phyloP scores from a whole-genome alignment of 768 basidiomycete species.

The Ramaria rubella region DNA sequence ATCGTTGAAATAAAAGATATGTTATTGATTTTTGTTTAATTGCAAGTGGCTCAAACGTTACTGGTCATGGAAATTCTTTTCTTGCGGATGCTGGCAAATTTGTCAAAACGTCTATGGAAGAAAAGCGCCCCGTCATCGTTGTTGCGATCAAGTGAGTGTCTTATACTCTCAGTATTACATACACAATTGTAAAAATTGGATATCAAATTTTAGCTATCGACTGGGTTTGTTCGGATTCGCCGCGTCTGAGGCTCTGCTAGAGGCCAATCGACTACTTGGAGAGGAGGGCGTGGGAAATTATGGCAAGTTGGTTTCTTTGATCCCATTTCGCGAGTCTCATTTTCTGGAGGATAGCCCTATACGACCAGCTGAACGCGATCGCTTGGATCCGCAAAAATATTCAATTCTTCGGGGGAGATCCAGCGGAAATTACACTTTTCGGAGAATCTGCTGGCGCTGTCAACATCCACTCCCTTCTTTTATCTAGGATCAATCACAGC shows the following conservation, averaged over 20 bases:
- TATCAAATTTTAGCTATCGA: slow-evolving; percentile 57
- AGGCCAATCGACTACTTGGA: slow-evolving; percentile 58
- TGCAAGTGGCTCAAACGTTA: slow-evolving; percentile 53
- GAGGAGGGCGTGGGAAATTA: slow-evolving; percentile 76
- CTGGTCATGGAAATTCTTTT: slow-evolving; percentile 72
- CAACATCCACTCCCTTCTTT: slow-evolving; percentile 55
- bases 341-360: slow-evolving; percentile 39
- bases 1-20: slow-evolving; percentile 5
- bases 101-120: slow-evolving; percentile 57
- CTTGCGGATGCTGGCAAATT: slow-evolving; percentile 67
- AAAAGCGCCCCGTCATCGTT: slow-evolving; percentile 60
- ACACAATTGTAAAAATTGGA: not conserved
- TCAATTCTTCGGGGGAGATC: slow-evolving; percentile 60
- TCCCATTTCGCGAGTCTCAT: not conserved
- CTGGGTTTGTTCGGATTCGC: slow-evolving; percentile 73
- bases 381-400: slow-evolving; percentile 60
- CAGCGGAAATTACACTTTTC: slow-evolving; percentile 38
- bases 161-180: too few species aligned
- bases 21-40: slow-evolving; percentile 8
- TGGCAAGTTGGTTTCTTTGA: slow-evolving; percentile 32
- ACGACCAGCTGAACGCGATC: slow-evolving; percentile 57
- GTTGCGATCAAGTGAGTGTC: slow-evolving; percentile 70
- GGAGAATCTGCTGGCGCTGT: slow-evolving; percentile 39
- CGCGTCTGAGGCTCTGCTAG: slow-evolving; percentile 55
- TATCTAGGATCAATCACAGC: slow-evolving; percentile 51